Evolutionary conservation across 139 green algal species (phyloP).

Genomic region (Pseudopediastrum boryanum): DNA sequence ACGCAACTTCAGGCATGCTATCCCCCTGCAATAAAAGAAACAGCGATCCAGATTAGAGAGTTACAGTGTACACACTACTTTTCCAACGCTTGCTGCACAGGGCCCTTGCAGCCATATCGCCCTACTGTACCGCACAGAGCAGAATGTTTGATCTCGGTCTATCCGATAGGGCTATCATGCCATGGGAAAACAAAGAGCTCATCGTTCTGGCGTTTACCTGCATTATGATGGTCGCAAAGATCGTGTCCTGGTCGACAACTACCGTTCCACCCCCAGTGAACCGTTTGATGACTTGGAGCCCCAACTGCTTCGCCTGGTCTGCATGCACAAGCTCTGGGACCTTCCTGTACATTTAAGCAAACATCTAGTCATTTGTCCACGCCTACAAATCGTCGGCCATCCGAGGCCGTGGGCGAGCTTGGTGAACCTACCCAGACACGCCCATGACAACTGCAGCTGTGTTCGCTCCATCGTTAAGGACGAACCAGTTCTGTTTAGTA

Average conservation of each 20-base stretch:
- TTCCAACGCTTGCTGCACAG: too few relatives aligned
- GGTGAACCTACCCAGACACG: conserved; percentile 86
- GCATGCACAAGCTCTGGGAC: conserved; percentile 77
- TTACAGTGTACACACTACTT: too few relatives aligned
- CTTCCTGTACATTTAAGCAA: conserved; percentile 64
- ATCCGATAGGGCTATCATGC: too few relatives aligned
- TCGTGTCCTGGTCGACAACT: conserved; percentile 88
- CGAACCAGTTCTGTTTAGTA: conserved; percentile 78
- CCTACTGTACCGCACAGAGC: too few relatives aligned
- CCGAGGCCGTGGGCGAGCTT: background rate
- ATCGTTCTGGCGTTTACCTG: too few relatives aligned
- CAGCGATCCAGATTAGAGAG: too few relatives aligned
- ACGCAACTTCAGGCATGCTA: conserved; percentile 59
- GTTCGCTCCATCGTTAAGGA: conserved; percentile 85
- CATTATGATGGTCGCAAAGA: conserved; percentile 73
- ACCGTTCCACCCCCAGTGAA: conserved; percentile 98
- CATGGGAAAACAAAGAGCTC: too few relatives aligned
- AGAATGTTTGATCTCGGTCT: too few relatives aligned
- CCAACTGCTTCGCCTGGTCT: conserved; percentile 40
- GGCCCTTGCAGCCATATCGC: too few relatives aligned
- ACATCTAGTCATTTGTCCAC: background rate
- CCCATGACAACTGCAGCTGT: conserved; percentile 84
- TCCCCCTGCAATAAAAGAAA: conserved; percentile 41
- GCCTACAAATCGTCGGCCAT: background rate
- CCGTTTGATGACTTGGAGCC: conserved; percentile 78